Base-by-base conservation (phyloP, 2,329 filamentous ascomycete genomes). In the Phoma sp. region DNA sequence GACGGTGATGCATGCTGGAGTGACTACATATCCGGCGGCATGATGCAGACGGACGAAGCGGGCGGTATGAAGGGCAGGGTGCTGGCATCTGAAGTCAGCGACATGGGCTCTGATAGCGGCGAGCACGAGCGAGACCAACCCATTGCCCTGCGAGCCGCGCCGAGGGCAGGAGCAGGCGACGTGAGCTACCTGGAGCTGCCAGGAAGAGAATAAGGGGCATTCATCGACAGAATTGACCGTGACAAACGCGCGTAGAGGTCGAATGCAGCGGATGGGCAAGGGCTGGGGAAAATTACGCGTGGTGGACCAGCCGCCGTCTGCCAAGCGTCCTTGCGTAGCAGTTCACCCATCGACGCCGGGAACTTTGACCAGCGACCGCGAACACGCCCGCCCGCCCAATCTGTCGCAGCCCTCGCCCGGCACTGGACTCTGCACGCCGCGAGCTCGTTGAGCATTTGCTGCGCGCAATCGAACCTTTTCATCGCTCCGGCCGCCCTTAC, bases 151-250 rank as follows among this genome's bases (percentile, higher is more conserved):
- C 46, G 29, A 62, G 51, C 47, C 55, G 60, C 54, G 60, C 56
- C 43, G 44, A 40, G 54, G 49, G 46, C 41, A 58, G 52, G 46
- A 60, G 56, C 47, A 61, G 55, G 61, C 67, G 61, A 56, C 58
- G 58, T 33, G 60, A 56, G 60, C 68, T 71, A 70, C 72, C 66
- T 70, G 65, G 62, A 63, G 62, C 62, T 58, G 59, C 64, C 66
- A 71, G 67, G 61, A 45, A 62, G 50, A 63, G 53, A 57, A 60
- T 56, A 50, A 66, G 65, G 70, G 66, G 71, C 72, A 75, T 75
- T 75, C 72, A 75, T 74, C 60, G 69, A 72, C 61, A 57, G 57
- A 39, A 50, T 45, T 39, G 37, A 46, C 51, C 38, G 53, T 46
- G 43, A 45, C 44, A 48, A 32, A 47, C 52, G 58, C 55, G 55